These are phyloP conservation scores for Calonectria pauciramosa DNA, from an alignment of 2,329 filamentous ascomycete genomes.

Conservation along the genomic window DNA sequence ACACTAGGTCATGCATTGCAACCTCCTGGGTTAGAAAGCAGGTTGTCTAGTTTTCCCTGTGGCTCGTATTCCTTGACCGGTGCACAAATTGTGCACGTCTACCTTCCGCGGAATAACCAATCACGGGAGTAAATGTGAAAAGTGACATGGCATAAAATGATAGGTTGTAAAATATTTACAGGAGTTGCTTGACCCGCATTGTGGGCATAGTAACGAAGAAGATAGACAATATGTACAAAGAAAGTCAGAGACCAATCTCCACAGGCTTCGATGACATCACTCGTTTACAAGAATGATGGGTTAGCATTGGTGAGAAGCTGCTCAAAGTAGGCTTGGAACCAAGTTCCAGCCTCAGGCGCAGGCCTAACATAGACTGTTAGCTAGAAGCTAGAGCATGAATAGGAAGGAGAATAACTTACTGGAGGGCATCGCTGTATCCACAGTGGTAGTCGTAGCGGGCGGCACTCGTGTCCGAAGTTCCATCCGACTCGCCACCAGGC, in stretches of 20 bases:
- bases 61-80: background rate
- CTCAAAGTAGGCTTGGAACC: slow-evolving; percentile 75
- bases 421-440: slow-evolving; percentile 65
- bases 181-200: background rate
- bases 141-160: background rate
- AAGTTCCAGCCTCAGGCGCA: slow-evolving; percentile 77
- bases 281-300: slow-evolving; percentile 58
- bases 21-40: background rate
- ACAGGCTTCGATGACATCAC: background rate
- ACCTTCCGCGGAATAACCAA: background rate
- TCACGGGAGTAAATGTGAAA: background rate
- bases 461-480: slow-evolving; percentile 62
- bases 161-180: background rate
- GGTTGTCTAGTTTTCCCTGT: background rate
- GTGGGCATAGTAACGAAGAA: background rate
- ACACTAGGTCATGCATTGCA: background rate
- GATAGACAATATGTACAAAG: slow-evolving; percentile 1
- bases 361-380: slow-evolving; percentile 54
- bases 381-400: background rate
- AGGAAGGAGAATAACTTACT: slow-evolving; percentile 27
- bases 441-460: slow-evolving; percentile 58
- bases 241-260: background rate
- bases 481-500: slow-evolving; percentile 72
- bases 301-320: slow-evolving; percentile 69
- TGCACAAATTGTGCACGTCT: background rate